phyloP scores from a whole-genome alignment of 805 yeast species.

The Kodamaea leandrae region DNA sequence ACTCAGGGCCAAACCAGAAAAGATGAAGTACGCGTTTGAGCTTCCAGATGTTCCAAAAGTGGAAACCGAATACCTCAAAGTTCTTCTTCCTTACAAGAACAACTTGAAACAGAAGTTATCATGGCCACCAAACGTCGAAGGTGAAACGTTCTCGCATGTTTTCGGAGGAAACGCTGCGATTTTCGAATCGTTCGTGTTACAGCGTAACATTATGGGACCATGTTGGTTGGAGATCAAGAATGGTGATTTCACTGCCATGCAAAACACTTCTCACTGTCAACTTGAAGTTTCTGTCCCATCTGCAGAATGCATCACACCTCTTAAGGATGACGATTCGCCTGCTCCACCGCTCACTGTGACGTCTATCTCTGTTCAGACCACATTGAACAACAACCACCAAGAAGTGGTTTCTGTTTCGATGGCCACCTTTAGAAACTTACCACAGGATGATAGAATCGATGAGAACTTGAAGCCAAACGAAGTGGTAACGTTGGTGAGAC shows the following conservation, averaged over 20 bases:
- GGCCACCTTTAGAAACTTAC: conserved; percentile 65
- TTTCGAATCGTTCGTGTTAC: conserved; percentile 84
- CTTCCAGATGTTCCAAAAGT: conserved; percentile 73
- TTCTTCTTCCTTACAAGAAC: conserved; percentile 70
- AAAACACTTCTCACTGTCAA: conserved; percentile 74
- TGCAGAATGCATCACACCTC: conserved; percentile 48
- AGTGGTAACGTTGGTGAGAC: conserved; percentile 73
- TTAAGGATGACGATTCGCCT: conserved; percentile 44
- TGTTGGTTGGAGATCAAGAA: conserved; percentile 84
- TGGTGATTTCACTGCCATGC: conserved; percentile 56
- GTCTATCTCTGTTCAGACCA: conserved; percentile 75
- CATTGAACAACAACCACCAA: conserved; percentile 77
- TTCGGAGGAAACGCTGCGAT: conserved; percentile 74
- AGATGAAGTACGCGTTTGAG: conserved; percentile 86
- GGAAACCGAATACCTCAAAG: conserved; percentile 68
- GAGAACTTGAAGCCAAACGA: conserved; percentile 60
- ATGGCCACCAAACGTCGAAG: conserved; percentile 63
- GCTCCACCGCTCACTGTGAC: conserved; percentile 69
- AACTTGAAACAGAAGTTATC: conserved; percentile 48
- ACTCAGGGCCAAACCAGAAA: conserved; percentile 68
- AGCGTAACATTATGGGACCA: conserved; percentile 90
- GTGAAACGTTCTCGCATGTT: conserved; percentile 72
- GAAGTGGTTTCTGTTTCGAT: conserved; percentile 83
- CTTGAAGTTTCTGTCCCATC: conserved; percentile 63
- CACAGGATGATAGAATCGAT: conserved; percentile 73